Conservation (phyloP, 176 grass and related monocot species). For the Oryza longistaminata region DNA sequence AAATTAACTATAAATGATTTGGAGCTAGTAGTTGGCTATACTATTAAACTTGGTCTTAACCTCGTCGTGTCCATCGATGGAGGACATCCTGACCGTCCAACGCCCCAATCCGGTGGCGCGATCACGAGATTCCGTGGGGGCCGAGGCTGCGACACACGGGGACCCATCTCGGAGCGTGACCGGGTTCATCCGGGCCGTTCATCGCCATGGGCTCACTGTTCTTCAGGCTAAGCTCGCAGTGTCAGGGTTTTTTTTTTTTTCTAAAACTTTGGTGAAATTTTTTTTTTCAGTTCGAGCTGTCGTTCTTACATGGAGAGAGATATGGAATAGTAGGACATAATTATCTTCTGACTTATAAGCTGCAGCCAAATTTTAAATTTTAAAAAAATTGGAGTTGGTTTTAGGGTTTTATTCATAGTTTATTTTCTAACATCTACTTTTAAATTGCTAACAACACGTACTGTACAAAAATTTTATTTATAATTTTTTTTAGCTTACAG, state of each 20-base stretch:
- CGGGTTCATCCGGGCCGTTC: too few species aligned
- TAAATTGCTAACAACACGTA: too few species aligned
- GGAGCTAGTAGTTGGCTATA: too few species aligned
- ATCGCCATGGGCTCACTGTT: not conserved
- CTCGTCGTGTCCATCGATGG: not conserved
- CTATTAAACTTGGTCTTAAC: not conserved
- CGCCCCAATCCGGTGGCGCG: not conserved
- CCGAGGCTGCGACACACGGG: not conserved
- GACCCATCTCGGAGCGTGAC: not conserved
- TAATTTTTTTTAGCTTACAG: too few species aligned
- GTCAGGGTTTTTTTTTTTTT: not conserved
- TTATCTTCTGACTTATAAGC: too few species aligned
- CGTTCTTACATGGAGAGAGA: not conserved
- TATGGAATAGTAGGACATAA: not conserved
- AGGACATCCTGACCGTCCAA: conserved; percentile 9
- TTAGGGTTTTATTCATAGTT: too few species aligned
- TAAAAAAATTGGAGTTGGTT: too few species aligned
- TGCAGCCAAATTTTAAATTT: too few species aligned
- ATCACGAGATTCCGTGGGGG: not conserved
- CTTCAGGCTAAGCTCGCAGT: not conserved
- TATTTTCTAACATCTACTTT: too few species aligned
- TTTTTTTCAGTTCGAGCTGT: not conserved
- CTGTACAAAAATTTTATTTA: too few species aligned
- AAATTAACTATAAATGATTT: too few species aligned
- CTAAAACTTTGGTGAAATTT: too few species aligned